Evolutionary conservation across 371 early-diverging fungal species (phyloP), one percentile per base, ranked within the genome.

Genomic region (Coemansia sp.): DNA sequence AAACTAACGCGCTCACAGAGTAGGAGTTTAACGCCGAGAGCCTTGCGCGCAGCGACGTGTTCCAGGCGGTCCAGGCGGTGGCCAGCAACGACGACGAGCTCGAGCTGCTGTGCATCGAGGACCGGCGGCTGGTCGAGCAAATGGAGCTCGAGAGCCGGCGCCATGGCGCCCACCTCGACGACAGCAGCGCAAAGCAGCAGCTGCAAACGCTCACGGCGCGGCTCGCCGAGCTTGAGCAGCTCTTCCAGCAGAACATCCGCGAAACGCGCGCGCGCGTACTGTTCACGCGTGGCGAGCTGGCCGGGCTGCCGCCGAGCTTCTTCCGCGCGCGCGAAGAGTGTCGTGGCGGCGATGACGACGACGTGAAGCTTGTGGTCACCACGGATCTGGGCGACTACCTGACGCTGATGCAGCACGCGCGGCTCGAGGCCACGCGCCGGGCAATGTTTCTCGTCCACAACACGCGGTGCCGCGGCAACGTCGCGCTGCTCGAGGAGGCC

Each of bases 281-380:
- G 39, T 78, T 83, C 47, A 75, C 77, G 38, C 63, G 78, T 65
- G 84, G 85, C 35, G 89, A 91, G 57, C 73, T 91, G 32, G 87
- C 87, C 13, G 91, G 91, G 10, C 67, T 90, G 74, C 86, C 87
- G 10, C 82, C 82, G 7, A 87, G 85, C 63, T 90, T 86, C 69
- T 73, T 90, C 52, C 64, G 78, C 9, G 43, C 85, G 59, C 69
- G 73, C 32, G 79, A 76, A 3, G 83, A 80, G 26, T 26, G 26
- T 26, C 26, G 26, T 26, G 26, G 26, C 26, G 26, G 26, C 38
- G 80, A 71, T 10, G 84, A 85, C 55, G 86, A 84, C 14, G 77
- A 75, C 31, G 77, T 74, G 30, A 84, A 84, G 68, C 87, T 81
- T 40, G 61, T 82, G 41, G 80, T 90, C 36, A 86, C 88, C 5